phyloP scores from a whole-genome alignment of 2,329 filamentous ascomycete genomes.

The Ophiostoma quercus region DNA sequence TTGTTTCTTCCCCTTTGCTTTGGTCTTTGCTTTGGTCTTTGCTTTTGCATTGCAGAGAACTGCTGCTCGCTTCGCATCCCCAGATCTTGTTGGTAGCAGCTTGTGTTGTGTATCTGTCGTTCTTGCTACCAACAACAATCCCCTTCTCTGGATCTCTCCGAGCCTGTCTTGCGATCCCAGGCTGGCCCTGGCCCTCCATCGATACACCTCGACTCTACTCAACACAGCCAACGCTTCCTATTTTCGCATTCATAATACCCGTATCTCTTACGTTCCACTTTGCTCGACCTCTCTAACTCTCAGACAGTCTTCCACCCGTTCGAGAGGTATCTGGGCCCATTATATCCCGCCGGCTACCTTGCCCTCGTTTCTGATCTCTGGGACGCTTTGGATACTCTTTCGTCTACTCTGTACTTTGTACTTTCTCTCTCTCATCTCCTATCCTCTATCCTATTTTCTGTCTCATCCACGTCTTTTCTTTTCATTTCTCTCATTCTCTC shows the following conservation, averaged over 20 bases:
- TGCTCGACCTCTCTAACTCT: background rate
- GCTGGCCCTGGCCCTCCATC: background rate
- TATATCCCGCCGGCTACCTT: background rate
- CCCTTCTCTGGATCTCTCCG: background rate
- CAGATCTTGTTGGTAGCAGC: background rate
- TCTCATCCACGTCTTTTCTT: background rate
- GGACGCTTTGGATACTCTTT: background rate
- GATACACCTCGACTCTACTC: background rate
- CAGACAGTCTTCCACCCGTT: background rate
- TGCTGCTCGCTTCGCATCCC: background rate
- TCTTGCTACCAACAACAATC: conserved; percentile 2
- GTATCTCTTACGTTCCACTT: background rate
- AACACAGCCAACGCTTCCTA: background rate
- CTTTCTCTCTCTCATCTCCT: background rate
- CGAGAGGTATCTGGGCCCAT: background rate
- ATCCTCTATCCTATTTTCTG: background rate
- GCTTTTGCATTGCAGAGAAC: background rate
- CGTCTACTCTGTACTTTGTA: background rate
- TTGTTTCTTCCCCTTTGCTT: conserved; percentile 19
- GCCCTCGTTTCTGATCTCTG: background rate
- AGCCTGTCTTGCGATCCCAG: background rate
- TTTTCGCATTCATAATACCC: background rate
- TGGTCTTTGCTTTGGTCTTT: conserved; percentile 14
- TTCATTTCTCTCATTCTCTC: background rate
- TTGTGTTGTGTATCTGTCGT: background rate